Conservation (phyloP, 768 basidiomycete species). For the Amyloporia xantha region DNA sequence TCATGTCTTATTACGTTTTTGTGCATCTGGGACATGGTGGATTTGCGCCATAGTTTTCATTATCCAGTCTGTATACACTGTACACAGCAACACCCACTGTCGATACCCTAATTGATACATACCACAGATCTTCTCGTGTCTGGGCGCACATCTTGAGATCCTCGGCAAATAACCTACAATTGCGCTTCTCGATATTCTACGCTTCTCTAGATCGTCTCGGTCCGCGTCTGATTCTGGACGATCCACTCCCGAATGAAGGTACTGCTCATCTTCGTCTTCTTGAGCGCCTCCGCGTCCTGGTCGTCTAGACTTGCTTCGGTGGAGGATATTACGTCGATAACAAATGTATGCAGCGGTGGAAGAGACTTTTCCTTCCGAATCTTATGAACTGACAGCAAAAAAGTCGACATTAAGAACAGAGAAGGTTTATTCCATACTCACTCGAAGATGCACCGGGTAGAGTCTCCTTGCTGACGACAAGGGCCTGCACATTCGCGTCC, state of each 20-base stretch:
- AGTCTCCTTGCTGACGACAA: conserved; percentile 92
- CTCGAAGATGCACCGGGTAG: conserved; percentile 65
- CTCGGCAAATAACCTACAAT: no score
- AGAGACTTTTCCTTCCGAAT: conserved; percentile 51
- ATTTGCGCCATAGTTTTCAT: not conserved
- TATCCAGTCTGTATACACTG: not conserved
- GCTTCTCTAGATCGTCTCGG: not conserved
- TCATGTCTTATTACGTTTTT: not conserved
- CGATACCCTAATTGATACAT: conserved; percentile 3
- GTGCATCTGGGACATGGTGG: not conserved
- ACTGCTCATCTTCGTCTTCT: conserved; percentile 88
- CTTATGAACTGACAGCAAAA: conserved; percentile 47
- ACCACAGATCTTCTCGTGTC: no score
- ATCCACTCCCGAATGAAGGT: conserved; percentile 92
- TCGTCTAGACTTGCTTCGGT: conserved; percentile 51
- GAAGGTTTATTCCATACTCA: conserved; percentile 39
- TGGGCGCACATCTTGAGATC: no score
- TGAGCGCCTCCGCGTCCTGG: conserved; percentile 62
- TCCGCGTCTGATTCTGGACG: conserved; percentile 18
- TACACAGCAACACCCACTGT: not conserved
- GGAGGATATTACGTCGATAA: conserved; percentile 88
- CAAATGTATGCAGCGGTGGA: conserved; percentile 55
- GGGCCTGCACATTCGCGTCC: conserved; percentile 83
- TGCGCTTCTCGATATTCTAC: no score
- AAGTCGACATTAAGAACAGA: not conserved